Percentiles rank a stretch among this genome's conserved stretches.
Evolutionary conservation across 352 stramenopile genomes (phyloP).

Genomic region (Pythium apleroticum): DNA sequence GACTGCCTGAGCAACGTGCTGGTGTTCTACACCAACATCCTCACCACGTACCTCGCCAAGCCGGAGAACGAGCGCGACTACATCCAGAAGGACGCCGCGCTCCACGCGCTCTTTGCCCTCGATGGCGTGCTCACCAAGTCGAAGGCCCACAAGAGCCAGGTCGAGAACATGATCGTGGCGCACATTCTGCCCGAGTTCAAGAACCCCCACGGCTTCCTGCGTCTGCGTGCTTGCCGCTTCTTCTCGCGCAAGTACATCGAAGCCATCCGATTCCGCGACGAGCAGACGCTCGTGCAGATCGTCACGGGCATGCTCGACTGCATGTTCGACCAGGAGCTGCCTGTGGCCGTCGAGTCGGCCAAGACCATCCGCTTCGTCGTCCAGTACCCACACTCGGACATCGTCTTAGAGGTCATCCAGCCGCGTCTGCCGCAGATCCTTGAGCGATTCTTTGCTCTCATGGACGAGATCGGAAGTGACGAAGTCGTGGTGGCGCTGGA

Average conservation of each 20-base stretch:
- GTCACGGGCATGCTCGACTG: constrained; percentile 82
- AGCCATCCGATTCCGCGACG: constrained; percentile 89
- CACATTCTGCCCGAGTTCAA: constrained; percentile 97
- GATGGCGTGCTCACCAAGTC: constrained; percentile 91
- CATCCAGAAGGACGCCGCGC: constrained; percentile 95
- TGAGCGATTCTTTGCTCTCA: constrained; percentile 98
- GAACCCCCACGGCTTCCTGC: constrained; percentile 93
- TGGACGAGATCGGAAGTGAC: constrained; percentile 99
- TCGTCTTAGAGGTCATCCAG: constrained; percentile 84
- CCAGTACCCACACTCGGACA: constrained; percentile 85
- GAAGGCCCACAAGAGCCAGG: constrained; percentile 92
- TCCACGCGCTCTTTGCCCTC: constrained; percentile 93
- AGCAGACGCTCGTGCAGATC: constrained; percentile 81
- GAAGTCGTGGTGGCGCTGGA: constrained; percentile 94
- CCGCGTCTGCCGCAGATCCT: constrained; percentile 94
- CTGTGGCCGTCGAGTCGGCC: constrained; percentile 95
- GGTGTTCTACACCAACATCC: constrained; percentile 90
- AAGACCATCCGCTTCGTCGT: constrained; percentile 89
- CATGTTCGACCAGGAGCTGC: constrained; percentile 95
- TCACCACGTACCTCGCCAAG: constrained; percentile 86
- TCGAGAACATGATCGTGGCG: constrained; percentile 93
- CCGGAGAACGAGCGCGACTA: constrained; percentile 87
- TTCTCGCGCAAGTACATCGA: constrained; percentile 95
- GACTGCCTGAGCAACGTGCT: constrained; percentile 93
- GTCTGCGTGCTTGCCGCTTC: constrained; percentile 95